These are phyloP conservation scores for Sordaria brevicollis DNA, from an alignment of 495 filamentous ascomycete genomes.

Conservation along the genomic window DNA sequence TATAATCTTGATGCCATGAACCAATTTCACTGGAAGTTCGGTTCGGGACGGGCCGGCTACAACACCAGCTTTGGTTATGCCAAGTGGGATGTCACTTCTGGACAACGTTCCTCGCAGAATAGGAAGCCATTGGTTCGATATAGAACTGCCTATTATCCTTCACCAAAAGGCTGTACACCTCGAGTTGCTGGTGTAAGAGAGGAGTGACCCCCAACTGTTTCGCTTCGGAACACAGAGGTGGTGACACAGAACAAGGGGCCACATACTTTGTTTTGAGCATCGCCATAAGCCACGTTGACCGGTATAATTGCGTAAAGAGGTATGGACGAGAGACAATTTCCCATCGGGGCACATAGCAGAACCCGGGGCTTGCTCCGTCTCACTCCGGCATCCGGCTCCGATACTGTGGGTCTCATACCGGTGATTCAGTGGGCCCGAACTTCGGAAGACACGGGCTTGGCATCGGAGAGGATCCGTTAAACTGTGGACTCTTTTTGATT, in stretches of 20 bases:
- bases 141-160: not conserved
- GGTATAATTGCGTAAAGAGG: not conserved
- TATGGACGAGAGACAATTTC: not conserved
- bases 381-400: not conserved
- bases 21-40: not conserved
- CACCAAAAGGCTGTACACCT: not conserved
- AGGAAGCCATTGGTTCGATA: not conserved
- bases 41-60: not conserved
- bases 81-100: not conserved
- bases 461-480: not conserved
- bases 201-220: not conserved
- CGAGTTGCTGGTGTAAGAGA: not conserved
- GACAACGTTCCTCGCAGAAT: not conserved
- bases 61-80: not conserved
- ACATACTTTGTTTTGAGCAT: not conserved
- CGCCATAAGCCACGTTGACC: not conserved
- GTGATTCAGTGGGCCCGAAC: not conserved
- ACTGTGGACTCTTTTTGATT: not conserved
- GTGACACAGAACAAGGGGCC: not conserved
- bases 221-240: not conserved
- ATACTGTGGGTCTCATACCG: not conserved
- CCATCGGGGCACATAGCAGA: not conserved
- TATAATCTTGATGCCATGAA: no score
- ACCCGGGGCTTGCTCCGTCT: not conserved
- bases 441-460: not conserved